Base-by-base conservation (phyloP, 306 rosid species). In the Cicer judaicum region DNA sequence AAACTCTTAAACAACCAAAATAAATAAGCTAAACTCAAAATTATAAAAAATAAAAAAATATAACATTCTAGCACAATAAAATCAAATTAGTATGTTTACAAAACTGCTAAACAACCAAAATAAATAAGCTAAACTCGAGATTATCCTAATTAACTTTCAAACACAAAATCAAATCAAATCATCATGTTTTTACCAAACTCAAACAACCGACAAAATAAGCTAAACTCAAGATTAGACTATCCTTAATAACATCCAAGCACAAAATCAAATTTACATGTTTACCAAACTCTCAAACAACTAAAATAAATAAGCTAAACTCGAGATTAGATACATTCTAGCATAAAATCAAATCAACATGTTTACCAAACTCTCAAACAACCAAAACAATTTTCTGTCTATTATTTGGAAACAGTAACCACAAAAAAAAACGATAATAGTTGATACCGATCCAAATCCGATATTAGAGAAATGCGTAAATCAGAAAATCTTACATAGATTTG, bases 401-500 rank as follows among this genome's bases (percentile, higher is more conserved):
- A 9, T 7, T 42, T 42, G 0, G 46, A 42, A 42, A 42, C 10
- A 42, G 8, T 29, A 29, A 29, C 5, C 36, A 29, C 34, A 29
- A 42, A 8, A 3, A 16, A 40, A 7, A 44, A 62, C 24, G 39
- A 19, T 6, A 12, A 52, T 18, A 43, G 10, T 61, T 40, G 8
- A 47, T 40, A 65, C 54, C 6, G 43, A 60, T 60, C 43, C 29
- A 59, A 49, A 70, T 39, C 56, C 36, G 36, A 69, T 36, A 34
- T 1, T 10, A 59, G 18, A 44, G 1, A 14, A 12, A 14, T 9
- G 21, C 29, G 56, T 29, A 60, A 59, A 68, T 14, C 8, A 16
- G 19, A 53, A 66, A 19, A 52, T 73, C 83, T 76, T 84, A 94
- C 98, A 94, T 94, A 11, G 93, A 88, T 62, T 89, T 81, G 84